A percentile compares a stretch with the other conserved stretches of the same genome.
phyloP scores from a whole-genome alignment of 345 rosid genomes.

The Arabis hirsuta region DNA sequence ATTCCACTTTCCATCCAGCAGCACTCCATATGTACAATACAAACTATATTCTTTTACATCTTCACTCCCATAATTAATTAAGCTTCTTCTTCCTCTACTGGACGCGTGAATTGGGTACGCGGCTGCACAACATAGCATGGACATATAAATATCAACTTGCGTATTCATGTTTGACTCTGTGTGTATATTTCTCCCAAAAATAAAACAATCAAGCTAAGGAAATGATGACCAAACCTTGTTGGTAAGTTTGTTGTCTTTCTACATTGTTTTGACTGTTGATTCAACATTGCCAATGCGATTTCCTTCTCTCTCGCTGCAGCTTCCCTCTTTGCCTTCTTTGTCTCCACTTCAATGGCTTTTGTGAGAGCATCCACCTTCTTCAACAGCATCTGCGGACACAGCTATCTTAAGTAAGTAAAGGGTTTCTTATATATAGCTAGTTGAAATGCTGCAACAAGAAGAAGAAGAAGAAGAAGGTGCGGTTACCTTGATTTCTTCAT shows the following conservation, averaged over 20 bases:
- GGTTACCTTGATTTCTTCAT: slow-evolving; percentile 81
- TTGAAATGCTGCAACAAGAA: neutral
- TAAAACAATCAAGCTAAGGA: neutral
- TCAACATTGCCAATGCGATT: slow-evolving; percentile 40
- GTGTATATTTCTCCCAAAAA: slow-evolving; percentile 13
- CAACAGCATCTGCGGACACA: slow-evolving; percentile 62
- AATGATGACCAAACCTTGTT: slow-evolving; percentile 39
- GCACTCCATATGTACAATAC: slow-evolving; percentile 32
- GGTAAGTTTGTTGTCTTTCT: slow-evolving; percentile 37
- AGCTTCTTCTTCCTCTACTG: slow-evolving; percentile 32
- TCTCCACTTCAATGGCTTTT: slow-evolving; percentile 77
- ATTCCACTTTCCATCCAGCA: slow-evolving; percentile 24
- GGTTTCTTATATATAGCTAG: neutral
- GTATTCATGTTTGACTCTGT: slow-evolving; percentile 1
- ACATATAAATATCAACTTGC: slow-evolving; percentile 14
- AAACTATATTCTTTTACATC: slow-evolving; percentile 11
- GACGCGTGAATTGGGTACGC: slow-evolving; percentile 29
- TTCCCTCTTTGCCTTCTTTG: slow-evolving; percentile 80
- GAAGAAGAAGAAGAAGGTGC: neutral
- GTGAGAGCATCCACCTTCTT: slow-evolving; percentile 82
- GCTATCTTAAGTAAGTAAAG: slow-evolving; percentile 6
- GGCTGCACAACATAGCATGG: slow-evolving; percentile 34
- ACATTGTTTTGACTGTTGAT: slow-evolving; percentile 36
- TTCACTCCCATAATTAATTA: slow-evolving; percentile 10
- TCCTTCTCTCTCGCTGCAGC: slow-evolving; percentile 73